Percentiles rank a stretch among this genome's conserved stretches.
These are phyloP conservation scores for Bipolaris gigantea DNA, from an alignment of 2,329 filamentous ascomycete species.

Conservation along the genomic window DNA sequence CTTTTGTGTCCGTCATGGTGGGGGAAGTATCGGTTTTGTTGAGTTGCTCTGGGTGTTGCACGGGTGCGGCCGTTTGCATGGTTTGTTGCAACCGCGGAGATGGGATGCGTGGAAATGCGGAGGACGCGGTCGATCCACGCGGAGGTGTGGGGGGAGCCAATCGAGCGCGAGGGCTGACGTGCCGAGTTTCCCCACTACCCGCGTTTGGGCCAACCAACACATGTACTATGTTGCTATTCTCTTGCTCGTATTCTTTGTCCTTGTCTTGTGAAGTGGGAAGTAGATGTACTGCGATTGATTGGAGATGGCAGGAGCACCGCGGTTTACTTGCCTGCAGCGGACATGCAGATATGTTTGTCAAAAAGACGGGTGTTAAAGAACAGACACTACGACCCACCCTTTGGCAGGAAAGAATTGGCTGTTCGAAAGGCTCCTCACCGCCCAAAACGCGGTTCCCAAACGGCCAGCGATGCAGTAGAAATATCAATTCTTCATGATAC, in stretches of 20 bases:
- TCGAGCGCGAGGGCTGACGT: neutral
- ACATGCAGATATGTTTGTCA: neutral
- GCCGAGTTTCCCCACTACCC: neutral
- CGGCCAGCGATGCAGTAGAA: conserved; percentile 5
- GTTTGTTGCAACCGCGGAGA: neutral
- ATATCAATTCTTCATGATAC: neutral
- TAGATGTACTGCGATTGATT: neutral
- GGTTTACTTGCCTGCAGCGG: neutral
- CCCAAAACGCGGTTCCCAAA: conserved; percentile 1
- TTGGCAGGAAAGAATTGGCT: conserved; percentile 2
- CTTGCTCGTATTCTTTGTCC: neutral
- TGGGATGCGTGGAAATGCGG: neutral
- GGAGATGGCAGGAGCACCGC: neutral
- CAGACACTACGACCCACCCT: conserved; percentile 4
- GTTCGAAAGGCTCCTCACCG: conserved; percentile 8
- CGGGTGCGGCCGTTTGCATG: neutral
- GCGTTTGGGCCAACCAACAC: no score
- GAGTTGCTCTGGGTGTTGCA: no score
- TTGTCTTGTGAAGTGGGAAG: neutral
- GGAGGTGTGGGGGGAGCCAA: neutral
- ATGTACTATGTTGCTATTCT: no score
- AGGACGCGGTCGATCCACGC: neutral
- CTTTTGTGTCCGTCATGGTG: conserved; percentile 1
- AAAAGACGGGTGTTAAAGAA: neutral
- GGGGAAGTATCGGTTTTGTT: neutral